Percentiles rank a stretch among this genome's conserved stretches.
Conservation (phyloP, 176 grass and related monocot genomes). For the Hsuehochloa calcarea region DNA sequence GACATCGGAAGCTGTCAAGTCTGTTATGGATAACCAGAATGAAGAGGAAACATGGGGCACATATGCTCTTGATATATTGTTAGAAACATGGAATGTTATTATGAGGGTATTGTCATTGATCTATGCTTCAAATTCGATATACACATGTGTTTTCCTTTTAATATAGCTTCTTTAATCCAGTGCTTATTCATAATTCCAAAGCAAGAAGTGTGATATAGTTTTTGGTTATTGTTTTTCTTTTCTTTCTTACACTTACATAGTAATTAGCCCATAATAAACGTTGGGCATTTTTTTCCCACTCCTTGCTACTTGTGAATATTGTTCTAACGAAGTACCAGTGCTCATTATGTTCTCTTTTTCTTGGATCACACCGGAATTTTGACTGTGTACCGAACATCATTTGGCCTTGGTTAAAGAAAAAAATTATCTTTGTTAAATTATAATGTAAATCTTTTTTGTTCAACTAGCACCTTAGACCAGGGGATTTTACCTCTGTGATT, state of each 20-base stretch:
- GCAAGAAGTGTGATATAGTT: conserved; percentile 16
- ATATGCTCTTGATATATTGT: conserved; percentile 87
- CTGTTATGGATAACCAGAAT: conserved; percentile 53
- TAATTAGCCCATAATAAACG: background rate
- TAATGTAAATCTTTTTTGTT: conserved; percentile 7
- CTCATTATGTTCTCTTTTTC: background rate
- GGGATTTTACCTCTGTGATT: background rate
- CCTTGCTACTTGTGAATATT: background rate
- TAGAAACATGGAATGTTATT: conserved; percentile 96
- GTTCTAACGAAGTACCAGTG: background rate
- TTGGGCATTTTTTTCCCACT: background rate
- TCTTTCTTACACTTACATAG: background rate
- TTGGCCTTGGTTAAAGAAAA: background rate
- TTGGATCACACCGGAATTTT: background rate
- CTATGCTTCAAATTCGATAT: conserved; percentile 17
- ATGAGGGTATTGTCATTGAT: conserved; percentile 59
- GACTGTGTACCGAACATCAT: background rate
- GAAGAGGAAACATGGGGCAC: conserved; percentile 91
- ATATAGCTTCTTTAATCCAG: background rate
- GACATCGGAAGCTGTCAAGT: conserved; percentile 88
- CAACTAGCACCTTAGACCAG: background rate
- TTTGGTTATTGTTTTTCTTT: background rate
- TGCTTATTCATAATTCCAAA: background rate
- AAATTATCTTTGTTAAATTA: background rate
- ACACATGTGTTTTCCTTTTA: conserved; percentile 1